Conservation (phyloP, 1,284 basidiomycete genomes). For the Mycosarcoma maydis region DNA sequence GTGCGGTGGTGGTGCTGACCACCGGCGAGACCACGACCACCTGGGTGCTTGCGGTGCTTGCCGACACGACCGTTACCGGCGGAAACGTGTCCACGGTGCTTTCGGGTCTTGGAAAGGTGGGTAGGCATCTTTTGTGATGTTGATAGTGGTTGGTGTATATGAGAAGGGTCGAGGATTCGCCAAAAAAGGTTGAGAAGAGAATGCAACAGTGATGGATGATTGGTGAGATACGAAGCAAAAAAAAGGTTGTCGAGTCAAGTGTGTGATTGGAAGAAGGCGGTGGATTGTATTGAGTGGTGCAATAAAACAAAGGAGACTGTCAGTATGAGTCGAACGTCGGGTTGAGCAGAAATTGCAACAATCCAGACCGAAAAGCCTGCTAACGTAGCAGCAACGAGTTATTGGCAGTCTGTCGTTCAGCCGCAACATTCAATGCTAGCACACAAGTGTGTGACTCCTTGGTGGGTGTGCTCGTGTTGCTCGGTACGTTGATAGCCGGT, state of each 20-base stretch:
- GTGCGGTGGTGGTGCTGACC: constrained; percentile 98
- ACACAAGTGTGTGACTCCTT: no score
- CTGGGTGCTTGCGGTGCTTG: constrained; percentile 99
- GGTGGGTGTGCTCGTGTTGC: not conserved
- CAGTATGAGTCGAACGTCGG: no score
- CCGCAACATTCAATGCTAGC: no score
- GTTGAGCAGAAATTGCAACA: no score
- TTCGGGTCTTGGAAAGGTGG: constrained; percentile 92
- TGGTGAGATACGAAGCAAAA: not conserved
- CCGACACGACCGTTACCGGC: constrained; percentile 96
- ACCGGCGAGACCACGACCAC: constrained; percentile 99
- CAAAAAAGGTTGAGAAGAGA: not conserved
- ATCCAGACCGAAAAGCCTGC: no score
- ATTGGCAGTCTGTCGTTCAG: no score
- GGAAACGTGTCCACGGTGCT: constrained; percentile 87
- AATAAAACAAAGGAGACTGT: no score
- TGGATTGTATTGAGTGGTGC: no score
- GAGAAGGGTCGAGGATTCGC: constrained; percentile 4
- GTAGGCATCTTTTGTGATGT: constrained; percentile 78
- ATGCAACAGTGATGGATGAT: not conserved
- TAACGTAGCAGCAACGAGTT: no score
- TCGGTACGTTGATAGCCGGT: not conserved
- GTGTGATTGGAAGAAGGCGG: not conserved
- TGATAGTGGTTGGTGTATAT: not conserved
- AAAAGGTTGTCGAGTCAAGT: not conserved